phyloP scores from a whole-genome alignment of 371 early-diverging fungal genomes.

The Mucor mucedo region DNA sequence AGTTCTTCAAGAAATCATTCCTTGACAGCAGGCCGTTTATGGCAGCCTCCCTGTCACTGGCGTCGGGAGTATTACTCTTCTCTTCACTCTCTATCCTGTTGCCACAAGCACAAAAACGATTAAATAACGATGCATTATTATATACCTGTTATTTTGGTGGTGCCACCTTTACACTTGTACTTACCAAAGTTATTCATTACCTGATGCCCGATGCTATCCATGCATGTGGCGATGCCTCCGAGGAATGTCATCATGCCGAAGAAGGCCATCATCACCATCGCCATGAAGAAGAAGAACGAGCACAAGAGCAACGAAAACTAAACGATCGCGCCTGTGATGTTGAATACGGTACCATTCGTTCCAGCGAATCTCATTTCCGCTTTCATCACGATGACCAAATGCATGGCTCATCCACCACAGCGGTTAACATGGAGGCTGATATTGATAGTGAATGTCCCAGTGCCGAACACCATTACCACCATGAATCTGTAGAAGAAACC shows the following conservation, averaged over 20 bases:
- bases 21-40: conserved; percentile 38
- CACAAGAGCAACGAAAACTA: conserved; percentile 20
- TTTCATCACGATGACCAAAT: conserved; percentile 35
- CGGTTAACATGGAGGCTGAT: background rate
- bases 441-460: conserved; percentile 8
- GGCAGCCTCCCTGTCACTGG: conserved; percentile 44
- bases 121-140: conserved; percentile 27
- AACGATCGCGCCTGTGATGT: conserved; percentile 28
- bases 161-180: conserved; percentile 33
- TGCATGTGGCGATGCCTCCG: conserved; percentile 38
- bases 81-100: conserved; percentile 43
- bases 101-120: conserved; percentile 38
- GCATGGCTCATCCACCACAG: background rate
- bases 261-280: conserved; percentile 8
- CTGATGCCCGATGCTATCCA: conserved; percentile 50
- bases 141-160: conserved; percentile 45
- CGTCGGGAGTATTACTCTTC: conserved; percentile 49
- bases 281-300: background rate
- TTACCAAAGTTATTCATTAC: conserved; percentile 40
- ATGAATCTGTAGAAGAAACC: conserved; percentile 25
- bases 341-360: conserved; percentile 36
- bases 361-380: conserved; percentile 43
- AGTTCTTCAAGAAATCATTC: conserved; percentile 19
- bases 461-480: conserved; percentile 23
- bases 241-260: conserved; percentile 19